Evolutionary conservation across 176 grass and related monocot species (phyloP), one percentile per base, ranked within the genome.

Genomic region (Typha latifolia): DNA sequence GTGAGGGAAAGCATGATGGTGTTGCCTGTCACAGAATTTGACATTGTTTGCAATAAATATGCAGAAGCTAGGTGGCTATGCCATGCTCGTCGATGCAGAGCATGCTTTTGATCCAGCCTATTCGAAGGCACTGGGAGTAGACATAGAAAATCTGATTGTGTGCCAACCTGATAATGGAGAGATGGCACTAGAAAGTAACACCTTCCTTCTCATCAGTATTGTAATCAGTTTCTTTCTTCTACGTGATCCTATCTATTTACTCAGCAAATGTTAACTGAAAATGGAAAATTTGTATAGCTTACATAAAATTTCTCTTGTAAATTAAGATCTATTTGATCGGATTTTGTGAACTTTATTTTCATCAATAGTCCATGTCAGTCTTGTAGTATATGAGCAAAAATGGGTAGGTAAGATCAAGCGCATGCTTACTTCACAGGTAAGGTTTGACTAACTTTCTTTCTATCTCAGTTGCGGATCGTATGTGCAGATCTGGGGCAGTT

Each of bases 111-210:
- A 99, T 80, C 94, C 94, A 14, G 75, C 94, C 73, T 99, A 99
- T 91, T 93, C 89, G 7, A 99, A 86, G 71, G 78, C 85, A 53
- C 83, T 99, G 3, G 94, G 89, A 37, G 94, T 99, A 37, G 94
- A 99, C 80, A 93, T 99, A 59, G 94, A 99, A 87, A 99, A 99
- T 75, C 67, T 99, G 67, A 93, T 99, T 78, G 94, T 99, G 48
- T 99, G 89, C 71, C 94, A 99, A 63, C 94, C 94, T 51, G 94
- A 99, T 66, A 90, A 99, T 66, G 94, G 94, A 69, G 94, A 99
- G 63, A 99, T 99, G 89, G 89, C 89, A 66, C 68, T 99, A 74
- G 94, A 99, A 86, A 93, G 94, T 99, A 97, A 89, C 14, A 8
- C 9, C 10, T 57, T 20, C 19, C 7, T 57, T 57, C 16, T 14